These are phyloP conservation scores for Starmerella apicola DNA, from an alignment of 805 yeast genomes.

Conservation along the genomic window DNA sequence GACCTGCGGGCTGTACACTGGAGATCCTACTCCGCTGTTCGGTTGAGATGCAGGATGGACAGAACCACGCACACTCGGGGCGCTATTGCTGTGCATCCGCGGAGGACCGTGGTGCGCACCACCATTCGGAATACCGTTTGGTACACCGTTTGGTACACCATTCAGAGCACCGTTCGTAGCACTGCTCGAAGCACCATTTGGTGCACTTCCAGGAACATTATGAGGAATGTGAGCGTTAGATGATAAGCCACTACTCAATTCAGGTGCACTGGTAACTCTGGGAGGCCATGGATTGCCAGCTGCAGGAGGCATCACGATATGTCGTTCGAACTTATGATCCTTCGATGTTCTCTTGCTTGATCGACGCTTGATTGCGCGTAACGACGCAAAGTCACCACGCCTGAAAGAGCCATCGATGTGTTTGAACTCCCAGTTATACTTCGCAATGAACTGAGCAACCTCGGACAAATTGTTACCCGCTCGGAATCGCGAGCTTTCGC, in stretches of 20 bases:
- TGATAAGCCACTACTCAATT: no score
- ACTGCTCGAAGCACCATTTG: no score
- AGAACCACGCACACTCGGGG: no score
- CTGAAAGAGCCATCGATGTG: slow-evolving; percentile 69
- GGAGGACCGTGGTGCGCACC: neutral
- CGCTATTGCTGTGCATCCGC: neutral
- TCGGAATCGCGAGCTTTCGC: slow-evolving; percentile 9
- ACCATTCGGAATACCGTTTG: no score
- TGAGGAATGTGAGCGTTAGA: no score
- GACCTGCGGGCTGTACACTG: neutral
- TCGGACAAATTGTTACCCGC: neutral
- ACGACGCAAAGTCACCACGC: slow-evolving; percentile 65
- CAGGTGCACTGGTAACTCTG: no score
- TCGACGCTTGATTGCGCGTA: slow-evolving; percentile 68
- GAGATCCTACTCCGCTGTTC: neutral
- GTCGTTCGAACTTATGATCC: slow-evolving; percentile 14
- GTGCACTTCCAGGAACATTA: no score
- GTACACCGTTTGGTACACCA: no score
- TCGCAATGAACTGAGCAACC: slow-evolving; percentile 2
- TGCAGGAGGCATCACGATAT: slow-evolving; percentile 9
- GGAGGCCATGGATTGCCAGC: neutral
- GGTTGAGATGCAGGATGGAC: no score
- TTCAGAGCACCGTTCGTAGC: no score
- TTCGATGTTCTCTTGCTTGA: slow-evolving; percentile 28
- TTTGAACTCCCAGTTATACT: slow-evolving; percentile 66